Evolutionary conservation across 2,329 filamentous ascomycete species (phyloP).

Genomic region (Rosellinia necatrix): DNA sequence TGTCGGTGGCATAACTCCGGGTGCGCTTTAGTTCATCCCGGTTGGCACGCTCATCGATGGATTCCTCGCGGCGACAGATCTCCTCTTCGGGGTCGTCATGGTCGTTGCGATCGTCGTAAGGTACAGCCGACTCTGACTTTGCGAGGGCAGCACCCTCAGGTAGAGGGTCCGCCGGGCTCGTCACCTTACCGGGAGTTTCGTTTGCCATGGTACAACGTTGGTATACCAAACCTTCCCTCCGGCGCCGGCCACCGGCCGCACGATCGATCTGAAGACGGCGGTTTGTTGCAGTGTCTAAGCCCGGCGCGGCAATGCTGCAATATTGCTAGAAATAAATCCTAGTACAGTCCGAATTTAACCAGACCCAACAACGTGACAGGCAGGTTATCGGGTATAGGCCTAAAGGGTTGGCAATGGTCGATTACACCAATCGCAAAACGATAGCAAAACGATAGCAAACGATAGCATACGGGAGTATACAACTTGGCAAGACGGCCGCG

Average conservation of each 20-base stretch:
- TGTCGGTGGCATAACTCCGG: conserved; percentile 59
- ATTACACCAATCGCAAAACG: conserved; percentile 1
- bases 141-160: conserved; percentile 30
- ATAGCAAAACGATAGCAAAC: too few species aligned
- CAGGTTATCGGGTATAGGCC: not conserved
- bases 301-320: not conserved
- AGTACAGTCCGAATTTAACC: not conserved
- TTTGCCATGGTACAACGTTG: conserved; percentile 34
- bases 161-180: conserved; percentile 34
- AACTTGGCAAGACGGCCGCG: not conserved
- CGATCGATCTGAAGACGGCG: not conserved
- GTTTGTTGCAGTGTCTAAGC: not conserved
- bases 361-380: not conserved
- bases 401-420: not conserved
- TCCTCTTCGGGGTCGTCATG: conserved; percentile 38
- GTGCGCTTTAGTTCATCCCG: conserved; percentile 47
- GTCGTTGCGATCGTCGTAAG: conserved; percentile 28
- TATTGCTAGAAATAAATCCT: not conserved
- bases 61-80: conserved; percentile 35
- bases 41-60: conserved; percentile 35
- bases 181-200: conserved; percentile 35
- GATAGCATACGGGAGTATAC: not conserved
- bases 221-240: not conserved
- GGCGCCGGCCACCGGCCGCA: not conserved
- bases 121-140: conserved; percentile 27